Evolutionary conservation across 176 grass and related monocot genomes (phyloP).

Genomic region (Areca catechu): DNA sequence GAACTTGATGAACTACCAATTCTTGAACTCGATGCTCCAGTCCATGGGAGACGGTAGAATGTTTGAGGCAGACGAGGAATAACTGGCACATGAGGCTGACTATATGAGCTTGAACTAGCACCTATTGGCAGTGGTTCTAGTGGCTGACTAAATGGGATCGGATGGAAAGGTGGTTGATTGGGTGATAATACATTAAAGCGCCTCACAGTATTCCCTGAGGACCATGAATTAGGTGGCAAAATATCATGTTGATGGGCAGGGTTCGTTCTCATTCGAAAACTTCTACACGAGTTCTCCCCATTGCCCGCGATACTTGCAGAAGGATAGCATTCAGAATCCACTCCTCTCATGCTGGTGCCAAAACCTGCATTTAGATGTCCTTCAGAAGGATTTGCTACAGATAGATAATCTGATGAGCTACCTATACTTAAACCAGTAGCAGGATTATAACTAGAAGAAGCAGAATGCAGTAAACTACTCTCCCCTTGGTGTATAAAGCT

Average conservation of each 20-base stretch:
- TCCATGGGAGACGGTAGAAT: conserved; percentile 32
- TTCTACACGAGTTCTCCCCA: conserved; percentile 37
- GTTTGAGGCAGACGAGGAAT: conserved; percentile 33
- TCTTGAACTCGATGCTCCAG: conserved; percentile 40
- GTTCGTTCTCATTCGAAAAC: conserved; percentile 46
- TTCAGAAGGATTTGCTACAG: conserved; percentile 30
- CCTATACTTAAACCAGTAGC: conserved; percentile 24
- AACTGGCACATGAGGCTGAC: conserved; percentile 33
- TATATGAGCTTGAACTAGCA: conserved; percentile 26
- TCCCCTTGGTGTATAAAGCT: conserved; percentile 38
- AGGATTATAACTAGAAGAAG: conserved; percentile 36
- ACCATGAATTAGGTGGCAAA: conserved; percentile 29
- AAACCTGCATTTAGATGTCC: conserved; percentile 26
- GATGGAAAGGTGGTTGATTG: too few relatives aligned
- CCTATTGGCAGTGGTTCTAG: conserved; percentile 18
- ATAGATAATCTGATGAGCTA: conserved; percentile 24
- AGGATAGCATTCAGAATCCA: conserved; percentile 29
- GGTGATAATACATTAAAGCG: too few relatives aligned
- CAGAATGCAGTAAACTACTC: conserved; percentile 31
- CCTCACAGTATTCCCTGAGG: conserved; percentile 32
- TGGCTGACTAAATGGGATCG: too few relatives aligned
- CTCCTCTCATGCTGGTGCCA: conserved; percentile 18
- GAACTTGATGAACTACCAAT: conserved; percentile 9
- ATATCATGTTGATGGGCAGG: conserved; percentile 21
- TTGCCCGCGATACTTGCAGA: conserved; percentile 14